Conservation (phyloP, 2,329 filamentous ascomycete species). For the Pyrenophora graminea region DNA sequence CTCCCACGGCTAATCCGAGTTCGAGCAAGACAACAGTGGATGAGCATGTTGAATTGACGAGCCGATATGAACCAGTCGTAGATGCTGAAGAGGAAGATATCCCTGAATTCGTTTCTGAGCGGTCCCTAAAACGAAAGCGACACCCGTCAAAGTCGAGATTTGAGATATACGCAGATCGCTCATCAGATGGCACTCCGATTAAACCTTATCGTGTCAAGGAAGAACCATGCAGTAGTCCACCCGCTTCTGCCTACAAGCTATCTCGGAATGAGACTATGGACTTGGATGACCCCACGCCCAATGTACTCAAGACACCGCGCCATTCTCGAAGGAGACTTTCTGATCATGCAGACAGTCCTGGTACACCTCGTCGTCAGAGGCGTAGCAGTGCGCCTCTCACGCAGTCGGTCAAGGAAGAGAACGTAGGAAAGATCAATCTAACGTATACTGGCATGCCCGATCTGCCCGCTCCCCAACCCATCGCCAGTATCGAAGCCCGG, state of each 20-base stretch:
- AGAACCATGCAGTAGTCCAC: conserved; percentile 45
- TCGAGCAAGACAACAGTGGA: conserved; percentile 54
- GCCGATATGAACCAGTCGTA: conserved; percentile 5
- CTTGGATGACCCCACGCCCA: conserved; percentile 46
- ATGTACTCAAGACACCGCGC: conserved; percentile 39
- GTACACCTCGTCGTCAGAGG: conserved; percentile 29
- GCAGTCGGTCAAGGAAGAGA: conserved; percentile 24
- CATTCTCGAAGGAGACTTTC: conserved; percentile 12
- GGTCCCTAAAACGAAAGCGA: conserved; percentile 51
- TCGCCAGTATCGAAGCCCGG: conserved; percentile 18
- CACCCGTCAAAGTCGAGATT: conserved; percentile 20
- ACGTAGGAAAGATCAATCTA: background rate
- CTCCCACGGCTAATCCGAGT: conserved; percentile 20
- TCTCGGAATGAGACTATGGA: conserved; percentile 50
- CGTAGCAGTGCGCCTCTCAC: conserved; percentile 36
- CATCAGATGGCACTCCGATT: conserved; percentile 36
- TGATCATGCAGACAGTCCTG: conserved; percentile 15
- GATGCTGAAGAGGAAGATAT: conserved; percentile 29
- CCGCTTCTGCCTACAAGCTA: conserved; percentile 17
- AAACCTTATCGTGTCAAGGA: conserved; percentile 47
- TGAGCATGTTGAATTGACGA: conserved; percentile 30
- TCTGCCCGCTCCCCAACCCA: background rate
- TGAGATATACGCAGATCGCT: conserved; percentile 25
- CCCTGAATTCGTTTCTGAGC: conserved; percentile 49
- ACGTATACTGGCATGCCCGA: background rate